Base-by-base conservation (phyloP, 139 green algal species). In the Diplosphaera chodatii region DNA sequence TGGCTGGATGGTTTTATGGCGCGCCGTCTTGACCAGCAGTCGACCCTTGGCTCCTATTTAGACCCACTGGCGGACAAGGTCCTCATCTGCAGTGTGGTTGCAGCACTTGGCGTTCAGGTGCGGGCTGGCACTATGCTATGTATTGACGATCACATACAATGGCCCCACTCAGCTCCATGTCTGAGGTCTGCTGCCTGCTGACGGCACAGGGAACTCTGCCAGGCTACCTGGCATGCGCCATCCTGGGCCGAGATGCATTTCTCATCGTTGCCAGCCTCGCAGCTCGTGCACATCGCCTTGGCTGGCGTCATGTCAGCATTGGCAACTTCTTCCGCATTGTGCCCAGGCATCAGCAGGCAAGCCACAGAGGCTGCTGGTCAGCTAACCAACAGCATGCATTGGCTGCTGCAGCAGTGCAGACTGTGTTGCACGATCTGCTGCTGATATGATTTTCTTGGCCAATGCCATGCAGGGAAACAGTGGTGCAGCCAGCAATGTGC, bases 11-110 rank as follows among this genome's bases (percentile, higher is more conserved):
- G 92, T 32, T 91, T 79, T 10, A 63, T 91, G 4, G 91, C 92
- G 1, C 82, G 88, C 32, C 68, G 71, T 3, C 68, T 65, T 30
- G 72, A 69, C 21, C 80, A 90, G 55, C 75, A 79, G 22, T 90
- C 80, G 13, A 82, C 93, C 1, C 77, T 97, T 18, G 92, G 92
- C 22, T 91, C 83, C 20, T 97, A 96, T 74, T 76, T 97, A 8
- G 92, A 97, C 71, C 92, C 92, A 0, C 55, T 96, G 34, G 91
- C 87, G 3, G 92, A 97, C 77, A 97, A 97, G 72, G 80, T 83
- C 21, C 72, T 91, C n/a, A 73, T 89, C 32, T 73, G 80, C 73
- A 71, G 40, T 10, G 74, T 82, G 2, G 68, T 77, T 18, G 74
- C 25, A 21, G 81, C 81, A 5, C 48, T 59, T 10, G 48, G 48